Conservation (phyloP, 78 protist species). For the Dictyostelium purpureum region DNA sequence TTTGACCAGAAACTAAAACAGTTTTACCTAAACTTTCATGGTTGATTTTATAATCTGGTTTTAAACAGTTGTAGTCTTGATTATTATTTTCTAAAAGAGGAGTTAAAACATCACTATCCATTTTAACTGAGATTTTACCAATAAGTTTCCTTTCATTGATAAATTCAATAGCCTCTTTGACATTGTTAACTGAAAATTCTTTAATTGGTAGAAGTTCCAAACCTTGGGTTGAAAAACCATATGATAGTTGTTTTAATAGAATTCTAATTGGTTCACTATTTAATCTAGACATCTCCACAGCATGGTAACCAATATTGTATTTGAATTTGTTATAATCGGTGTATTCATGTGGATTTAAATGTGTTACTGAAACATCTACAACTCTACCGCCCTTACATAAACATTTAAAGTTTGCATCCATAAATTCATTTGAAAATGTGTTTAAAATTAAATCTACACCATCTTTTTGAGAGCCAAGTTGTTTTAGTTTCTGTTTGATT, state of each 20-base stretch:
- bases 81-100: neutral
- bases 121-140: slow-evolving; percentile 4
- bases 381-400: slow-evolving; percentile 43
- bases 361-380: slow-evolving; percentile 60
- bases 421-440: slow-evolving; percentile 49
- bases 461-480: neutral
- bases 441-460: slow-evolving; percentile 79
- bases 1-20: slow-evolving; percentile 26
- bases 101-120: neutral
- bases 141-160: slow-evolving; percentile 3
- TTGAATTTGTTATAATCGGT: neutral
- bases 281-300: neutral
- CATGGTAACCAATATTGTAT: neutral
- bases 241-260: neutral
- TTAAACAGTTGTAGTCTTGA: neutral
- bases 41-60: neutral
- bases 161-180: neutral
- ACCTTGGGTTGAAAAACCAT: neutral
- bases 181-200: neutral
- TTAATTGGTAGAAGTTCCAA: neutral
- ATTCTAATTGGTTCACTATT: neutral
- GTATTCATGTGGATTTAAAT: slow-evolving; percentile 15
- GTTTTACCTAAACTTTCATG: neutral
- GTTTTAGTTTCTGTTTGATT: neutral
- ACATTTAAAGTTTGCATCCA: slow-evolving; percentile 31